Base-by-base conservation (phyloP, 495 filamentous ascomycete genomes). In the Penicillium turbatum region DNA sequence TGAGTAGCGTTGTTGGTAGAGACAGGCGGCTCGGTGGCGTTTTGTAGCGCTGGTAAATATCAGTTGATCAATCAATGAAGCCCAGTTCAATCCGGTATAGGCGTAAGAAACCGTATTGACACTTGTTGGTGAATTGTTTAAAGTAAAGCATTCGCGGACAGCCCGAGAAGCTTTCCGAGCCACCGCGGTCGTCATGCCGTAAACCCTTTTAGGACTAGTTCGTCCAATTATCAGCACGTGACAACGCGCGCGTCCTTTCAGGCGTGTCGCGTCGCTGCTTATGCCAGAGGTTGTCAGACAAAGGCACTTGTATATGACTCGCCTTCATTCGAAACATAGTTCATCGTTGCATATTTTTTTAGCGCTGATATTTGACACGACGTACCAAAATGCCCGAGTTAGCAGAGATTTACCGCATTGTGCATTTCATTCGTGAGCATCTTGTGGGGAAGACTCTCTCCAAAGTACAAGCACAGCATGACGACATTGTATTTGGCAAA, bases 401-500 rank as follows among this genome's bases (percentile, higher is more conserved):
- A 45, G 86, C 86, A 19, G 89, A 93, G 77, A 85, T 98, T 51
- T 87, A 90, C 13, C 89, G 93, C 15, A 80, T 92, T 49, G 88
- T 93, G 30, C 85, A 93, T 62, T 92, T 82, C 67, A 79, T 98
- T 32, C 84, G 83, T 36, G 84, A 86, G 46, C 82, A 91, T 67
- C 72, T 95, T 24, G 87, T 93, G 19, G 89, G 89, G 24, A 92
- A 88, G 73, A 91, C 82, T 4, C 83, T 97, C 55, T 70, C 76
- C 24, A 79, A 76, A 29, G 86, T 91, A 12, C 73, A 82, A 24
- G 83, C 88, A 2, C 75, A 84, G 53, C 83, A 96, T 56, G 91
- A 97, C 69, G 69, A 72, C 55, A 89, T 85, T 58, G 79, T 98
- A 3, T 97, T 86, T 68, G 90, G 90, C 54, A 96, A 96, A 72